These are phyloP conservation scores for Vairimorpha necatrix DNA, from an alignment of 371 early-diverging fungal genomes.

Conservation along the genomic window DNA sequence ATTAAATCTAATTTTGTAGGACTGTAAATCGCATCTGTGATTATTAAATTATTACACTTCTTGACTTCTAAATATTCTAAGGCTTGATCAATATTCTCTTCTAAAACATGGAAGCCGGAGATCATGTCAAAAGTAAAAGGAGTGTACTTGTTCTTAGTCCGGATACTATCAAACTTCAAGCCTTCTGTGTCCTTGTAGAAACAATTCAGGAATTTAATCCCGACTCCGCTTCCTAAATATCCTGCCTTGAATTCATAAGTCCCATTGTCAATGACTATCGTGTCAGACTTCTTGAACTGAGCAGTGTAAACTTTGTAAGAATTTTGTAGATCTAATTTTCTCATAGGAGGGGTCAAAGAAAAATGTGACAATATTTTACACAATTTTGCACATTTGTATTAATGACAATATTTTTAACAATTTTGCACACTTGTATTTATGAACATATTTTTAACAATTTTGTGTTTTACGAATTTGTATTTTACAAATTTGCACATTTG, in stretches of 20 bases:
- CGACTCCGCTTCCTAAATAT: slow-evolving; percentile 8
- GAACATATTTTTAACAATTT: too few species aligned
- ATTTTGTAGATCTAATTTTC: slow-evolving; percentile 1
- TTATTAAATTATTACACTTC: slow-evolving; percentile 48
- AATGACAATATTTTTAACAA: too few species aligned
- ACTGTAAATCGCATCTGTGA: slow-evolving; percentile 59
- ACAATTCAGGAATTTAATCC: slow-evolving; percentile 53
- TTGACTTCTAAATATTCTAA: slow-evolving; percentile 52
- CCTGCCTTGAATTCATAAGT: slow-evolving; percentile 62
- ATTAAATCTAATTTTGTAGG: slow-evolving; percentile 51
- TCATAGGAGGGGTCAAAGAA: too few species aligned
- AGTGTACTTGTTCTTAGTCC: slow-evolving; percentile 3
- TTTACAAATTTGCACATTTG: too few species aligned
- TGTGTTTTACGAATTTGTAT: too few species aligned
- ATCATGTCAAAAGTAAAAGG: slow-evolving; percentile 46
- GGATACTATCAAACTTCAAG: slow-evolving; percentile 59
- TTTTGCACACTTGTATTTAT: too few species aligned
- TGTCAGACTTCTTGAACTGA: slow-evolving; percentile 14
- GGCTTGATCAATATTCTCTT: slow-evolving; percentile 56
- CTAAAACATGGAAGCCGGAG: slow-evolving; percentile 59
- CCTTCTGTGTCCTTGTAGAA: slow-evolving; percentile 53
- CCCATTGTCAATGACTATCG: slow-evolving; percentile 64
- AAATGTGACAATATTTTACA: too few species aligned
- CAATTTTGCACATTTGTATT: too few species aligned
- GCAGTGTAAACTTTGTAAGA: background rate